Evolutionary conservation across 345 rosid genomes (phyloP).

Genomic region (Balakata baccata): DNA sequence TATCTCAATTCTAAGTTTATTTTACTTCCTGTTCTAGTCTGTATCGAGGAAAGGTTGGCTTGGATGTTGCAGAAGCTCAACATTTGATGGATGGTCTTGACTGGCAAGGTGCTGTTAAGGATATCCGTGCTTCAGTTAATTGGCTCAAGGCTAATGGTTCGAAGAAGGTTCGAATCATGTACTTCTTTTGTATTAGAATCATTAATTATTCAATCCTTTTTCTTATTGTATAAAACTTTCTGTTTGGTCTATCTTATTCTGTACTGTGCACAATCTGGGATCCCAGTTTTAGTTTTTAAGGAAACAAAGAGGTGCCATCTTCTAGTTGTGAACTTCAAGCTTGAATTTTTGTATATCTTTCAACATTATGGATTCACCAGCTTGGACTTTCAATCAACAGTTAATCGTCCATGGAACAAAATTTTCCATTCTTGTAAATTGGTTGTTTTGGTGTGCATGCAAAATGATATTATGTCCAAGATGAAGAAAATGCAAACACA

Average conservation of each 20-base stretch:
- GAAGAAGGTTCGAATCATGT: slow-evolving; percentile 48
- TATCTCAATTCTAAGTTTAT: not conserved
- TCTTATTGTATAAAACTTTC: not conserved
- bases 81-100: slow-evolving; percentile 92
- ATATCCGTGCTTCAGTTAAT: slow-evolving; percentile 70
- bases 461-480: not conserved
- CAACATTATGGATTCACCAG: not conserved
- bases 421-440: not conserved
- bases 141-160: slow-evolving; percentile 94
- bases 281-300: not conserved
- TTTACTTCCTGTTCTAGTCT: slow-evolving; percentile 37
- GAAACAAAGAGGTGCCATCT: not conserved
- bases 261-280: not conserved
- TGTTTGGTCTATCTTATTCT: not conserved
- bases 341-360: not conserved
- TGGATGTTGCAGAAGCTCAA: slow-evolving; percentile 87
- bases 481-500: not conserved
- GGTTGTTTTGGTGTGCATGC: not conserved
- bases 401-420: not conserved
- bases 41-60: slow-evolving; percentile 91
- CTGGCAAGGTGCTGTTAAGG: slow-evolving; percentile 92
- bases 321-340: not conserved
- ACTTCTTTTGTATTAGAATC: not conserved
- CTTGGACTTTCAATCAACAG: not conserved
- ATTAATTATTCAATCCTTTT: not conserved